phyloP scores from a whole-genome alignment of 2,329 filamentous ascomycete species.

The Sporothrix phasma region DNA sequence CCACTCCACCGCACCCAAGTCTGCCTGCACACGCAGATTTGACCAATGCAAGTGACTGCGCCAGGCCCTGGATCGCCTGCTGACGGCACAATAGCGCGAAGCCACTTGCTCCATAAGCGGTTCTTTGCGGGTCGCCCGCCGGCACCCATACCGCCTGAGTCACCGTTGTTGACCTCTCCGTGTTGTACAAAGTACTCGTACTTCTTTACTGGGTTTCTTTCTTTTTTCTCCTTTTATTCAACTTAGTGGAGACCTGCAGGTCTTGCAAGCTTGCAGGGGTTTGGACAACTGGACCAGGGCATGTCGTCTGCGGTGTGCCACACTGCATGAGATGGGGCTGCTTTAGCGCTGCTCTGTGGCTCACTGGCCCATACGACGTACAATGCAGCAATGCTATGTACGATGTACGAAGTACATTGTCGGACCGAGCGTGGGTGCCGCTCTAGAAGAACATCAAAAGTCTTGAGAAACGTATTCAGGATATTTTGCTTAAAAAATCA shows the following conservation, averaged over 20 bases:
- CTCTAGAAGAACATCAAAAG: too few relatives aligned
- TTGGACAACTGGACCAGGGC: not conserved
- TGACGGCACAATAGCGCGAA: not conserved
- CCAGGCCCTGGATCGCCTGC: not conserved
- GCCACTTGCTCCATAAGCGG: not conserved
- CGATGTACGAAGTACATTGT: too few relatives aligned
- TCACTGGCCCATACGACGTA: not conserved
- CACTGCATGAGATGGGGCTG: constrained; percentile 2
- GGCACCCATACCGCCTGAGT: not conserved
- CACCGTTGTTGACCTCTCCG: not conserved
- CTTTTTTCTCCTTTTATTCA: not conserved
- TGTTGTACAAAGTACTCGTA: too few relatives aligned
- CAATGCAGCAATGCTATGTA: not conserved
- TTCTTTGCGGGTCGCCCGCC: not conserved
- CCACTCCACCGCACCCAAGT: not conserved
- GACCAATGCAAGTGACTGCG: not conserved
- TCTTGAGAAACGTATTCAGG: not conserved
- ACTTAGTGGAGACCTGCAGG: not conserved
- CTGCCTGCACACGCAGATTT: not conserved
- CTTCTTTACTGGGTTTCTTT: not conserved
- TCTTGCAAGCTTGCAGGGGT: not conserved
- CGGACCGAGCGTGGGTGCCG: too few relatives aligned
- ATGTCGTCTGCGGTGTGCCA: not conserved
- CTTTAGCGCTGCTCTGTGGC: constrained; percentile 5
- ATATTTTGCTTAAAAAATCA: not conserved